Evolutionary conservation across 306 rosid genomes (phyloP).

Genomic region (Castanopsis chinensis): DNA sequence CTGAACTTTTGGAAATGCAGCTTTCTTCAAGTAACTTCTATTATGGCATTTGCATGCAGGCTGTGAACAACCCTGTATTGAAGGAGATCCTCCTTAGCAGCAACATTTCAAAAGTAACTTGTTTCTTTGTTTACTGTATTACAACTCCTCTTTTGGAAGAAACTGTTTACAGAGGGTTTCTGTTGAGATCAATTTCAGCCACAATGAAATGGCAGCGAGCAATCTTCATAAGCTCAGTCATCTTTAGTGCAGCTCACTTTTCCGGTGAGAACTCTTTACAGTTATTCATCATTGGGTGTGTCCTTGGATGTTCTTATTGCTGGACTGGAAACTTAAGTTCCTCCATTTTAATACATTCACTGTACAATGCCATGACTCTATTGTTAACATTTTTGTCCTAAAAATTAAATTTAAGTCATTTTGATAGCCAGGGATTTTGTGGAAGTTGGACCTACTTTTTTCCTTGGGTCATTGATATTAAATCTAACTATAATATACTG

Average conservation of each 20-base stretch:
- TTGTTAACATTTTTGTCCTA: constrained; percentile 42
- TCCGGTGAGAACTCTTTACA: constrained; percentile 68
- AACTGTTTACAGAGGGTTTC: constrained; percentile 73
- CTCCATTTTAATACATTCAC: constrained; percentile 62
- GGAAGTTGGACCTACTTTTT: too few relatives aligned
- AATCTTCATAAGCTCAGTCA: constrained; percentile 53
- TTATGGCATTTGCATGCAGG: constrained; percentile 39
- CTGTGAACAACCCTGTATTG: constrained; percentile 51
- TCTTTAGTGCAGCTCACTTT: constrained; percentile 75
- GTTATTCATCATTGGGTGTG: constrained; percentile 68
- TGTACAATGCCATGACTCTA: constrained; percentile 72
- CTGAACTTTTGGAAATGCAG: background rate
- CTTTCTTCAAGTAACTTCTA: background rate
- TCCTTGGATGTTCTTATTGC: constrained; percentile 71
- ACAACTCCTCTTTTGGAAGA: constrained; percentile 76
- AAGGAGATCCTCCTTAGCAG: constrained; percentile 58
- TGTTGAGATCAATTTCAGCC: constrained; percentile 60
- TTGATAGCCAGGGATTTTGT: background rate
- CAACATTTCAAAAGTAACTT: constrained; percentile 52
- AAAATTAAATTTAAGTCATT: background rate
- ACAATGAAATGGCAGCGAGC: constrained; percentile 73
- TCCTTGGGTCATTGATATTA: too few relatives aligned
- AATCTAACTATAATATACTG: too few relatives aligned
- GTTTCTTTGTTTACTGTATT: constrained; percentile 56
- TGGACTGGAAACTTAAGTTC: constrained; percentile 74